Evolutionary conservation across 495 filamentous ascomycete species (phyloP).

Genomic region (Bryoglossum gracile): DNA sequence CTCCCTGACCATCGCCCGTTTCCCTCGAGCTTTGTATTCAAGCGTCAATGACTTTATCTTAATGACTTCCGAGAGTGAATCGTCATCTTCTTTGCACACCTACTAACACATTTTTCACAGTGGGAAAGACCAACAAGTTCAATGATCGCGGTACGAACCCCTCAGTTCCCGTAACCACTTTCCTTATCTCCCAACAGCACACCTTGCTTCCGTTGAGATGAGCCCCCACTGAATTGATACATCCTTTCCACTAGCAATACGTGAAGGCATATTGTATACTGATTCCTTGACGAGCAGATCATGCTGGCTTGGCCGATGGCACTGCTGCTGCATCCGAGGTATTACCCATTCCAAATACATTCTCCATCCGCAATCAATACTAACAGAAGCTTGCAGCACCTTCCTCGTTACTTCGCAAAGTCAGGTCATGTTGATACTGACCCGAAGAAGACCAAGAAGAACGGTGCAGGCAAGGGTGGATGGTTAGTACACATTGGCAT

Average conservation of each 20-base stretch:
- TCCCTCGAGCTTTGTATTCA: too few relatives aligned
- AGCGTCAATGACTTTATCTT: neutral
- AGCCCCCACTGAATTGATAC: too few relatives aligned
- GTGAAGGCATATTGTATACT: neutral
- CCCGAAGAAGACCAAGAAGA: slow-evolving; percentile 94
- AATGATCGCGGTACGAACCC: slow-evolving; percentile 59
- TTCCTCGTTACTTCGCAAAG: slow-evolving; percentile 92
- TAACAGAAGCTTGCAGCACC: slow-evolving; percentile 43
- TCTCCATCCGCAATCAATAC: neutral
- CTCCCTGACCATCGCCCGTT: too few relatives aligned
- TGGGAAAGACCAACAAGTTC: slow-evolving; percentile 61
- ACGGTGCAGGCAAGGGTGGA: slow-evolving; percentile 86
- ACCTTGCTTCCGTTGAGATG: too few relatives aligned
- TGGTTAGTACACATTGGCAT: slow-evolving; percentile 55
- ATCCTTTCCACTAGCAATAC: neutral
- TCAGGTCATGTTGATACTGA: slow-evolving; percentile 70
- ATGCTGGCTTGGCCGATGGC: slow-evolving; percentile 59
- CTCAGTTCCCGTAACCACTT: neutral
- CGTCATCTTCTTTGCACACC: slow-evolving; percentile 1
- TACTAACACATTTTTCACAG: slow-evolving; percentile 57
- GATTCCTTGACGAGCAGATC: slow-evolving; percentile 32
- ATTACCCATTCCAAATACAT: too few relatives aligned
- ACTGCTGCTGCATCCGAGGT: slow-evolving; percentile 40
- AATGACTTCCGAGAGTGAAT: neutral
- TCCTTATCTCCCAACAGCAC: neutral